phyloP scores from a whole-genome alignment of 129 eudicot genomes.

The Deinandra increscens region DNA sequence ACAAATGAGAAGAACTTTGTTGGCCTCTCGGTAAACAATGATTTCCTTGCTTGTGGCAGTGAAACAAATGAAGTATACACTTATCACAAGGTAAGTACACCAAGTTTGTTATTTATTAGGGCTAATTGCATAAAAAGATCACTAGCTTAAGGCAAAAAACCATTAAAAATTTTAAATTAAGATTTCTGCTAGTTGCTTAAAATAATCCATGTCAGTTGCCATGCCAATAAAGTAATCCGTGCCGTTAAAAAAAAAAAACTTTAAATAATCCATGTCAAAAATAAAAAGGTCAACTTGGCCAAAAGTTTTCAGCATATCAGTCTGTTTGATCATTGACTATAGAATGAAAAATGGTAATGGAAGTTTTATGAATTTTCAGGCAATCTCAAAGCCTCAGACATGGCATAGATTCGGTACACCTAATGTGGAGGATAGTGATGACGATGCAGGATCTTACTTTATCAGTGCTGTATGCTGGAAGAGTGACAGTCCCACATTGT shows the following conservation, averaged over 20 bases:
- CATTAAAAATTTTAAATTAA: not conserved
- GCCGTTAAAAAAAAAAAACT: too few relatives aligned
- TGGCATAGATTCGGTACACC: constrained; percentile 69
- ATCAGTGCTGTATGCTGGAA: constrained; percentile 93
- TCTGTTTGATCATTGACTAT: constrained; percentile 14
- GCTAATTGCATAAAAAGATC: not conserved
- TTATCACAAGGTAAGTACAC: constrained; percentile 59
- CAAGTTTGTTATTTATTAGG: not conserved
- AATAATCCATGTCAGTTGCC: not conserved
- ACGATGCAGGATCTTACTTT: constrained; percentile 64
- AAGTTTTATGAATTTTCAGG: constrained; percentile 43
- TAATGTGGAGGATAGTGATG: constrained; percentile 63
- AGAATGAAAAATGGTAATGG: constrained; percentile 5
- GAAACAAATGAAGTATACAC: constrained; percentile 78
- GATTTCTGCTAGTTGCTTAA: not conserved
- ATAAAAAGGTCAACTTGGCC: not conserved
- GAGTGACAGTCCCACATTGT: constrained; percentile 68
- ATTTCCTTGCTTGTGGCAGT: constrained; percentile 79
- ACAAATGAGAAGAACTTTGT: constrained; percentile 85
- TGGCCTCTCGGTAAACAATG: constrained; percentile 67
- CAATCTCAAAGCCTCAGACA: constrained; percentile 61
- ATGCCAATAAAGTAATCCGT: too few relatives aligned
- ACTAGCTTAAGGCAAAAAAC: not conserved
- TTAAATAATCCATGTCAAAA: not conserved
- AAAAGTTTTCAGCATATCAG: constrained; percentile 10